Conservation (phyloP, 2,329 filamentous ascomycete genomes). For the Aspergillus sp. region DNA sequence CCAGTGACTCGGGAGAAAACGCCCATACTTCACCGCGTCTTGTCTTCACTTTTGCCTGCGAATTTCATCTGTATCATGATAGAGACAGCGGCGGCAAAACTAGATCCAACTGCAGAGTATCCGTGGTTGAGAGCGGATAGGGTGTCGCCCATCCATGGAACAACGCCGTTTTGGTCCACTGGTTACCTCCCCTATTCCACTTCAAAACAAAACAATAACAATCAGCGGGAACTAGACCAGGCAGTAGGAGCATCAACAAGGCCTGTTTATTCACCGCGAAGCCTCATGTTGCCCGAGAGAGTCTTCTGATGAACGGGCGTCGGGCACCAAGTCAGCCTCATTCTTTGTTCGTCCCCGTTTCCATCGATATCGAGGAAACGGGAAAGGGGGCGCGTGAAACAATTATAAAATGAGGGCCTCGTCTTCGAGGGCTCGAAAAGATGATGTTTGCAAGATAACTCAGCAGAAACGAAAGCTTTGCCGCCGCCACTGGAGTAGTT, state of each 20-base stretch:
- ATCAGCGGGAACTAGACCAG: background rate
- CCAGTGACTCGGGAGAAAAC: background rate
- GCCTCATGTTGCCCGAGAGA: background rate
- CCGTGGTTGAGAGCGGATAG: slow-evolving; percentile 1
- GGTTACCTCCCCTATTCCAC: background rate
- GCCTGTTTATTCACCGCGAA: background rate
- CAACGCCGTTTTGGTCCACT: background rate
- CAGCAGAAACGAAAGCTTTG: background rate
- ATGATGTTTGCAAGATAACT: background rate
- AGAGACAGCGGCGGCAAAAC: background rate
- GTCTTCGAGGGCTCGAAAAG: background rate
- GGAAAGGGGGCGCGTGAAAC: too few species aligned
- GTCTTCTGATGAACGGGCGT: background rate
- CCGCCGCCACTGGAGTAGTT: background rate
- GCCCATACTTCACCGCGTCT: background rate
- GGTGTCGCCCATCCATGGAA: background rate
- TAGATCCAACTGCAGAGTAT: background rate
- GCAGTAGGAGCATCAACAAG: background rate
- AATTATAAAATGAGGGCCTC: background rate
- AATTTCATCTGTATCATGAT: background rate
- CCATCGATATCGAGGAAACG: background rate
- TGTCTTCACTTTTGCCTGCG: background rate
- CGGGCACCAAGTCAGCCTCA: slow-evolving; percentile 6
- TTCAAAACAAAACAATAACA: background rate
- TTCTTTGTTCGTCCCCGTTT: slow-evolving; percentile 1